Percentiles rank a stretch among this genome's conserved stretches.
Conservation (phyloP, 495 filamentous ascomycete genomes). For the Rhypophila decipiens region DNA sequence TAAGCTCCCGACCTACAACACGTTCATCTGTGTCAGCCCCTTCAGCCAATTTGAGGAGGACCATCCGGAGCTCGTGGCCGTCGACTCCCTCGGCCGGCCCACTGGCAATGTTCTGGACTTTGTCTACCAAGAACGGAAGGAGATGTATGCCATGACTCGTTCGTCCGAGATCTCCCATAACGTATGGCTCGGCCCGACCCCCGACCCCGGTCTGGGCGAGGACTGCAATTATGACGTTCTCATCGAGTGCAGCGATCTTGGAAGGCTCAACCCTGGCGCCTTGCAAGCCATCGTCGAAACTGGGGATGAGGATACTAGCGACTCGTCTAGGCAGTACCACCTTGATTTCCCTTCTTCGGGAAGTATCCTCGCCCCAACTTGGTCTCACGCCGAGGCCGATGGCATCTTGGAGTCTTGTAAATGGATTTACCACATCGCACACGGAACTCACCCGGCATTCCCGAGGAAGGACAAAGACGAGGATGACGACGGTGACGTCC, state of each 20-base stretch:
- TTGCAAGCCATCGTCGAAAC: constrained; percentile 39
- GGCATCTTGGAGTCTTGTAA: constrained; percentile 77
- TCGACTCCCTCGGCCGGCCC: constrained; percentile 64
- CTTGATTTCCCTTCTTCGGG: constrained; percentile 92
- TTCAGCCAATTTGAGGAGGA: constrained; percentile 70
- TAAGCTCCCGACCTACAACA: constrained; percentile 65
- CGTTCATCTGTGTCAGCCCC: constrained; percentile 63
- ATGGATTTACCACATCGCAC: constrained; percentile 79
- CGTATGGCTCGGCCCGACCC: constrained; percentile 86
- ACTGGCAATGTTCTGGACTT: constrained; percentile 86
- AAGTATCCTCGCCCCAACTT: constrained; percentile 75
- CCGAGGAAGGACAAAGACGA: constrained; percentile 27
- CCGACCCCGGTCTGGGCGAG: constrained; percentile 52
- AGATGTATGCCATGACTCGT: constrained; percentile 90
- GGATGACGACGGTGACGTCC: constrained; percentile 43
- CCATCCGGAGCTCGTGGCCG: constrained; percentile 63
- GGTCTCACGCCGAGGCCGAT: constrained; percentile 71
- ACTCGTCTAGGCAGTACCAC: constrained; percentile 31
- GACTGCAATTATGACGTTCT: constrained; percentile 57
- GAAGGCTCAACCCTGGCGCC: constrained; percentile 55
- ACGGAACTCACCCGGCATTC: constrained; percentile 43
- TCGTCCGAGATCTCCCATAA: constrained; percentile 82
- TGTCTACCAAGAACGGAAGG: constrained; percentile 77
- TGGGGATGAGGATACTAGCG: constrained; percentile 24
- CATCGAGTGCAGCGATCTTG: constrained; percentile 82